These are phyloP conservation scores for Geoglossum cookeanum DNA, from an alignment of 2,329 filamentous ascomycete genomes.

Conservation along the genomic window DNA sequence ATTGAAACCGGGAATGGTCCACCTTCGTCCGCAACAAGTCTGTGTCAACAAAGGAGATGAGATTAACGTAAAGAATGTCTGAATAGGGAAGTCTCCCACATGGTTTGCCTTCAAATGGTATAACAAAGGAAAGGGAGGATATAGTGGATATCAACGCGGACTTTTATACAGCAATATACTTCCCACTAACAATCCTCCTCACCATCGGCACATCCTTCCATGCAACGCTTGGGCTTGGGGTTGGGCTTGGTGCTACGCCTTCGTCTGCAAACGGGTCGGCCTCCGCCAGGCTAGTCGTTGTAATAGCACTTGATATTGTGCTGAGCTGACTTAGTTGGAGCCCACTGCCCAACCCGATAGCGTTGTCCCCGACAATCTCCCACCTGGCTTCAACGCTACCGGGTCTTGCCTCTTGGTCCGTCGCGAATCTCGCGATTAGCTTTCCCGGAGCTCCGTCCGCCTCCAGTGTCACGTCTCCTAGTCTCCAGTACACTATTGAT, in stretches of 20 bases:
- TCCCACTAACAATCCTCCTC: slow-evolving; percentile 54
- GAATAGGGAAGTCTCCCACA: background rate
- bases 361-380: slow-evolving; percentile 41
- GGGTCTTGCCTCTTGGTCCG: slow-evolving; percentile 49
- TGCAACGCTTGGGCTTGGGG: slow-evolving; percentile 16
- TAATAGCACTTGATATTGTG: slow-evolving; percentile 18
- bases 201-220: slow-evolving; percentile 51
- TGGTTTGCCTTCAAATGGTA: background rate
- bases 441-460: slow-evolving; percentile 43
- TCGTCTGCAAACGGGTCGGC: slow-evolving; percentile 31
- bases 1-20: background rate
- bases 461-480: slow-evolving; percentile 51
- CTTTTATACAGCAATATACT: slow-evolving; percentile 41
- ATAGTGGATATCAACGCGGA: background rate
- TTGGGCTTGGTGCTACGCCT: slow-evolving; percentile 9
- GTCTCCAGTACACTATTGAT: slow-evolving; percentile 60
- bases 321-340: slow-evolving; percentile 34
- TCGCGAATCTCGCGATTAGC: slow-evolving; percentile 66
- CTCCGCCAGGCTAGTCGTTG: slow-evolving; percentile 11
- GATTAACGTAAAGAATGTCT: background rate
- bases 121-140: background rate
- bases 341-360: slow-evolving; percentile 34
- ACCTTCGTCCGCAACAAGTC: background rate
- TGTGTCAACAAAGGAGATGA: background rate
- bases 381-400: slow-evolving; percentile 70